Conservation (phyloP, 2,329 filamentous ascomycete genomes). For the Fusarium verrucosum region DNA sequence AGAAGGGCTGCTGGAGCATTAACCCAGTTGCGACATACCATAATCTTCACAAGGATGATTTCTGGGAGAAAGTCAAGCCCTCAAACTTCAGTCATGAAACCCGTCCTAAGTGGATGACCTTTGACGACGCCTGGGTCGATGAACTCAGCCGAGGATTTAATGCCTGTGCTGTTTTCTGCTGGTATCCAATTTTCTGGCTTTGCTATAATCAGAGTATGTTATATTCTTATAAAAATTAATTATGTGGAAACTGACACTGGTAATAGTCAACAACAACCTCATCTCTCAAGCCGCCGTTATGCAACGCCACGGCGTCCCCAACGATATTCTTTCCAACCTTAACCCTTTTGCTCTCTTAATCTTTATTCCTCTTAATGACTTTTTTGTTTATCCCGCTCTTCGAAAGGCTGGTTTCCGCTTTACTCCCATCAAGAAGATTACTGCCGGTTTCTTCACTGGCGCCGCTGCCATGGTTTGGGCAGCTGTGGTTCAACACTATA, state of each 20-base stretch:
- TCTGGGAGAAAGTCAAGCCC: conserved; percentile 77
- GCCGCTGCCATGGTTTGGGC: conserved; percentile 68
- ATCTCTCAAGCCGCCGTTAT: conserved; percentile 72
- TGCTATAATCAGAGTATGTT: conserved; percentile 56
- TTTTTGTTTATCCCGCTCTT: conserved; percentile 72
- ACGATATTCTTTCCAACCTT: conserved; percentile 79
- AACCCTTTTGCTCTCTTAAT: conserved; percentile 79
- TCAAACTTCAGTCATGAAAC: conserved; percentile 63
- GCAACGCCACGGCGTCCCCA: conserved; percentile 75
- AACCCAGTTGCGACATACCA: conserved; percentile 70
- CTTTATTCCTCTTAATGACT: conserved; percentile 76
- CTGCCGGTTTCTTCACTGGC: conserved; percentile 72
- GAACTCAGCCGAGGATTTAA: conserved; percentile 74
- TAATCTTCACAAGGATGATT: conserved; percentile 63
- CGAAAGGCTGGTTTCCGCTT: conserved; percentile 72
- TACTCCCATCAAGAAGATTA: conserved; percentile 80
- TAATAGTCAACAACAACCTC: conserved; percentile 65
- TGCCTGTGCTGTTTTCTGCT: conserved; percentile 75
- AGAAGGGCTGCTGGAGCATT: conserved; percentile 74
- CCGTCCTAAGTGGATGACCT: conserved; percentile 77
- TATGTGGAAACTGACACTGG: conserved; percentile 15
- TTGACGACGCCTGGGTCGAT: conserved; percentile 82
- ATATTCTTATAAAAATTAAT: neutral
- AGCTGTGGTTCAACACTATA: conserved; percentile 64
- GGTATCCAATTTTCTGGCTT: conserved; percentile 71